Base-by-base conservation (phyloP, 352 stramenopile species). In the Globisporangium middletonii region DNA sequence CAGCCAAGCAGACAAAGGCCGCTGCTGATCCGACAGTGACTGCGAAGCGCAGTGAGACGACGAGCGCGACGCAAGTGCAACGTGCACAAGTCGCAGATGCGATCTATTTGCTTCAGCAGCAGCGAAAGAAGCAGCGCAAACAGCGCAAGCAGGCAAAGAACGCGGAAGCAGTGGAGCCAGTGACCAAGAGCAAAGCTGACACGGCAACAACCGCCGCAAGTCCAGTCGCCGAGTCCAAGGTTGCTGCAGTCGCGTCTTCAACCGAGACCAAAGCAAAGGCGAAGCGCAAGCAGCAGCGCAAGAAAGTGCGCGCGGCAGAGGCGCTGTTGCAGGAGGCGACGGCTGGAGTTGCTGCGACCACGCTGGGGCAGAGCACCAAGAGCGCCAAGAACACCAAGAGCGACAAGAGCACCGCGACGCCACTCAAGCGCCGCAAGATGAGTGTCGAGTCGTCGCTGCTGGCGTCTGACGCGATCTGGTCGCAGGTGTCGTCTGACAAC, bases 391-490 rank as follows among this genome's bases (percentile, higher is more conserved):
- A 16, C 26, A 53, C 16, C 53, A 60, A 47, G 33, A 49, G 37
- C 59, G 53, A 53, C 49, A 45, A 43, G 27, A 48, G 45, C 46
- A 35, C 8, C 23, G n/a, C 46, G 3, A 42, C 28, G 2, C 26
- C 53, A 2, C 30, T 54, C 18, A 65, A 67, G 63, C 60, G 67
- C 45, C 74, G 79, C 52, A 87, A 83, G 64, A 81, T 87, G 74
- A 89, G 79, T 53, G 73, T 76, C 53, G 79, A 83, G 50, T 83
- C 79, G 57, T 76, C 72, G 8, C 59, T 89, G 27, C 59, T 89
- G 35, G 68, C 68, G 16, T 78, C 76, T 11, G 79, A 89, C 52
- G 66, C 73, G 44, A 83, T 89, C 56, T 89, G 79, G 79, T 84
- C 67, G 26, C 62, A 87, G 55, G 82, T 87, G 52, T 85, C 74